A percentile compares a stretch with the other conserved stretches of the same genome.
phyloP scores from a whole-genome alignment of 768 basidiomycete genomes.

The Suillus americanus region DNA sequence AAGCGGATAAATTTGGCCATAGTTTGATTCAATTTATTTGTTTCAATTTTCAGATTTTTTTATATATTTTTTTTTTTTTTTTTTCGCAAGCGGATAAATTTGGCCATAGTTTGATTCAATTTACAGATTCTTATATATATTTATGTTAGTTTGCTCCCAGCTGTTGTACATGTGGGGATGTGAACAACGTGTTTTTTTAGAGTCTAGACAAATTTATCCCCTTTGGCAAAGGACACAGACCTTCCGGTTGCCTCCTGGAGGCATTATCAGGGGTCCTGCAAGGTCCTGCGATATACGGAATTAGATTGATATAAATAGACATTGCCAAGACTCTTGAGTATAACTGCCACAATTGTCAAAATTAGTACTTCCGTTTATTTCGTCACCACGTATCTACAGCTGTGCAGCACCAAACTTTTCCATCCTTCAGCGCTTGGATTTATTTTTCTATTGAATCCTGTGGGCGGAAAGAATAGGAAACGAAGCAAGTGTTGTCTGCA shows the following conservation, averaged over 20 bases:
- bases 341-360: neutral
- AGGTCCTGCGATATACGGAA: conserved; percentile 5
- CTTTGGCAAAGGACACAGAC: neutral
- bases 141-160: neutral
- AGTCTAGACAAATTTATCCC: neutral
- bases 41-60: neutral
- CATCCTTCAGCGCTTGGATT: neutral
- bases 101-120: neutral
- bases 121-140: neutral
- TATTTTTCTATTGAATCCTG: neutral
- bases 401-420: neutral
- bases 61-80: neutral
- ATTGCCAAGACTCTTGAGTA: conserved; percentile 1
- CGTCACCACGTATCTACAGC: neutral
- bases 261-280: neutral
- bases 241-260: neutral
- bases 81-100: neutral
- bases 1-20: neutral
- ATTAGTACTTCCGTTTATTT: conserved; percentile 4
- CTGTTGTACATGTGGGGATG: neutral
- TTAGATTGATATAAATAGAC: conserved; percentile 4
- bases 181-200: neutral
- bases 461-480: neutral
- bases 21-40: neutral
- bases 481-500: neutral